These are phyloP conservation scores for Naganishia albida DNA, from an alignment of 1,284 basidiomycete genomes.

Conservation along the genomic window DNA sequence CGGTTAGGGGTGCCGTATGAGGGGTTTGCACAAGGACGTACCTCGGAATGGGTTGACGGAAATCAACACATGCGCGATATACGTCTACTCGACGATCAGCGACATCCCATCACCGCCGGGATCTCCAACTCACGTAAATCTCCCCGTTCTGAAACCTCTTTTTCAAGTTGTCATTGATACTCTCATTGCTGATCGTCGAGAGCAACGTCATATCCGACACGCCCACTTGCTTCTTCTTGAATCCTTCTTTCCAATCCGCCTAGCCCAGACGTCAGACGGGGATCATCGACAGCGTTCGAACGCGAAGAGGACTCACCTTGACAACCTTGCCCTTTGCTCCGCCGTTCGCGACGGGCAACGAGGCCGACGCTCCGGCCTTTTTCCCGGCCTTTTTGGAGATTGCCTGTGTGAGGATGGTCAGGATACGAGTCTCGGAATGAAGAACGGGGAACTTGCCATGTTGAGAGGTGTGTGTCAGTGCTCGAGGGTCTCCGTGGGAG, in stretches of 20 bases:
- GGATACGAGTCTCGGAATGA: neutral
- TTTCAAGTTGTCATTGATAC: slow-evolving; percentile 96
- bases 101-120: neutral
- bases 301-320: slow-evolving; percentile 41
- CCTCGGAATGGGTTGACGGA: slow-evolving; percentile 98
- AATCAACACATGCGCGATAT: slow-evolving; percentile 95
- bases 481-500: neutral
- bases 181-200: slow-evolving; percentile 95
- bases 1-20: neutral
- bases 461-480: neutral
- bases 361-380: slow-evolving; percentile 63
- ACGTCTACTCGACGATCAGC: slow-evolving; percentile 61
- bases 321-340: slow-evolving; percentile 50
- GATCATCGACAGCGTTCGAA: neutral
- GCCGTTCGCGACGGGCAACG: slow-evolving; percentile 63
- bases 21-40: no score
- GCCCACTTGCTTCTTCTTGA: slow-evolving; percentile 96
- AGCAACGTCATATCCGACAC: slow-evolving; percentile 98
- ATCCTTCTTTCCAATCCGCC: slow-evolving; percentile 98
- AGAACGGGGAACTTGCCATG: neutral
- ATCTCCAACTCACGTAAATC: slow-evolving; percentile 69
- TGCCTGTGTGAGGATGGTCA: slow-evolving; percentile 59
- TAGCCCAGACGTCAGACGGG: slow-evolving; percentile 47
- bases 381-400: slow-evolving; percentile 89
- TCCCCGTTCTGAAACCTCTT: slow-evolving; percentile 93